Evolutionary conservation across 1,284 basidiomycete species (phyloP).

Genomic region (Ustilago crameri): DNA sequence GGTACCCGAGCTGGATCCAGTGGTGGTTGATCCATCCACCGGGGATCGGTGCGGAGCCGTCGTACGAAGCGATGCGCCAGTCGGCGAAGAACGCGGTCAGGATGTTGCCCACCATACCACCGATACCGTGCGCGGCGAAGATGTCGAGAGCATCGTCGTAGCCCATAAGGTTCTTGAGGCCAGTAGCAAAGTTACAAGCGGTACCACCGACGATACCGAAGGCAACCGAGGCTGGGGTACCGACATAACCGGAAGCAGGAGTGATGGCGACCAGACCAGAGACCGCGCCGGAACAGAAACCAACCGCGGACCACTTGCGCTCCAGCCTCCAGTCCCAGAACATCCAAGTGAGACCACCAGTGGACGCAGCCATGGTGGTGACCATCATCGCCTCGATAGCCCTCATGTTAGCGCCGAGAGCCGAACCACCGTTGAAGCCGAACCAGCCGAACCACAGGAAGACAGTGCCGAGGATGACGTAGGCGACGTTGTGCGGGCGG

Average conservation of each 20-base stretch:
- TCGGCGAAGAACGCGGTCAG: slow-evolving; percentile 90
- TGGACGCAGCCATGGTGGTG: slow-evolving; percentile 80
- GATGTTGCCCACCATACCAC: slow-evolving; percentile 87
- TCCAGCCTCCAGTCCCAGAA: slow-evolving; percentile 63
- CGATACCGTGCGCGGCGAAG: slow-evolving; percentile 88
- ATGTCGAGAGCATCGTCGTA: slow-evolving; percentile 72
- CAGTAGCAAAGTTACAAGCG: slow-evolving; percentile 91
- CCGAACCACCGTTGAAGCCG: slow-evolving; percentile 68
- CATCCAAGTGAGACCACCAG: slow-evolving; percentile 70
- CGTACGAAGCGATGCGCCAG: slow-evolving; percentile 81
- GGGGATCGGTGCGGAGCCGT: slow-evolving; percentile 69
- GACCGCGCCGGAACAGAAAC: slow-evolving; percentile 95
- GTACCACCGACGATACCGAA: slow-evolving; percentile 81
- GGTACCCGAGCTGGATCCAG: slow-evolving; percentile 79
- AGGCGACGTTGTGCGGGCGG: slow-evolving; percentile 68
- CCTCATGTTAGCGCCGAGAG: slow-evolving; percentile 69
- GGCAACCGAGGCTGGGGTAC: slow-evolving; percentile 59
- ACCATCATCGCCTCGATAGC: slow-evolving; percentile 69
- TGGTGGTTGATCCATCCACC: slow-evolving; percentile 93
- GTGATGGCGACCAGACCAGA: slow-evolving; percentile 80
- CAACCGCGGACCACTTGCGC: slow-evolving; percentile 74
- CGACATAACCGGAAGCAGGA: slow-evolving; percentile 74
- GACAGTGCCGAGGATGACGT: slow-evolving; percentile 69
- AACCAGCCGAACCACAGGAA: slow-evolving; percentile 70
- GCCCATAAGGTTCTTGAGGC: slow-evolving; percentile 78